Base-by-base conservation (phyloP, 805 yeast genomes). In the Myxozyma vanderwaltii region DNA sequence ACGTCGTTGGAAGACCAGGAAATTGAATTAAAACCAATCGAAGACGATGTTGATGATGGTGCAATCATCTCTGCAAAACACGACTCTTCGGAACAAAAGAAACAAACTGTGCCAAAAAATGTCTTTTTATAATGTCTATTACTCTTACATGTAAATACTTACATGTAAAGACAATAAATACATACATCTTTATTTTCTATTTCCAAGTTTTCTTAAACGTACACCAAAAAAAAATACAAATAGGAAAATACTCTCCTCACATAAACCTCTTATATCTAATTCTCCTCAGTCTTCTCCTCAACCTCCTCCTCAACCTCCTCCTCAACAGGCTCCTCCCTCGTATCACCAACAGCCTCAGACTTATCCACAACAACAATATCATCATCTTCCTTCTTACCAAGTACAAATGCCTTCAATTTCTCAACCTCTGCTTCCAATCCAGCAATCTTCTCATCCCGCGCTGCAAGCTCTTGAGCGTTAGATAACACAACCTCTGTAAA, bases 351-450 rank as follows among this genome's bases (percentile, higher is more conserved):
- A 2, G 46, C 15, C 29, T 21, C 26, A 21, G 26, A 10, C 13
- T 23, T 53, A 10, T 33, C 27, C 6, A 26, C 40, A 10, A 31
- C 46, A 41, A 41, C n/a, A n/a, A 21, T 10, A 12, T 41, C 46
- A 4, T 41, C 27, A 15, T 15, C 27, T 17, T 31, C 40, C 17
- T 29, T 29, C 29, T 33, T 35, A 7, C 45, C 54, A 24, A 39
- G 13, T 19, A 54, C 44, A 10, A 41, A 41, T 26, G n/a, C 33
- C 54, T 41, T 51, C 49, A 63, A 48, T 54, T 53, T 55, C 13
- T 27, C 52, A 26, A 69, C 19, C 59, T 68, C 64, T 12, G 36
- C 48, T 54, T 69, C 71, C 39, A 69, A 61, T 7, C 49, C 44
- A 35, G 41, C 60, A 38, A 69, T 63, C 33, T 66, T 58, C 36